phyloP scores from a whole-genome alignment of 2,329 filamentous ascomycete genomes.

The Claviceps humidiphila region DNA sequence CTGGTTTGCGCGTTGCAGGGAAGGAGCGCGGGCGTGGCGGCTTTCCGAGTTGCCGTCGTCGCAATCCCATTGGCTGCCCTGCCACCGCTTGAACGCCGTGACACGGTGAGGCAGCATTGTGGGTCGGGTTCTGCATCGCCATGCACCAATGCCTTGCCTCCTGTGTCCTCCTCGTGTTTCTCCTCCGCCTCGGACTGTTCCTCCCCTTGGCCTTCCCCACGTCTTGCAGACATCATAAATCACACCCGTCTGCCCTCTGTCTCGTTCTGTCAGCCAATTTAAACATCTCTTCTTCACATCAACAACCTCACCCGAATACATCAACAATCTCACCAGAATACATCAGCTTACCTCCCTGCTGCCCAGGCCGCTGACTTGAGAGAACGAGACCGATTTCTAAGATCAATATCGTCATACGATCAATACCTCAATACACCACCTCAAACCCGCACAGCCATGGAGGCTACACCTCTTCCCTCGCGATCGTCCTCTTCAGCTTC shows the following conservation, averaged over 20 bases:
- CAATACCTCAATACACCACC: slow-evolving; percentile 3
- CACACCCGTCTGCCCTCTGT: background rate
- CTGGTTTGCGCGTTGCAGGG: too few relatives aligned
- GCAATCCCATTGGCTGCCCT: too few relatives aligned
- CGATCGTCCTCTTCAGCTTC: slow-evolving; percentile 33
- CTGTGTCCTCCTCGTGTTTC: background rate
- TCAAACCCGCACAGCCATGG: slow-evolving; percentile 15
- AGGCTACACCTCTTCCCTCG: slow-evolving; percentile 23
- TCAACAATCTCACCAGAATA: background rate
- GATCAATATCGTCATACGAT: background rate
- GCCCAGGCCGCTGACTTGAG: too few relatives aligned
- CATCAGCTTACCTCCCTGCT: background rate
- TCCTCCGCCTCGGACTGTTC: background rate
- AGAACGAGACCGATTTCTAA: background rate
- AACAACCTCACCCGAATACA: background rate
- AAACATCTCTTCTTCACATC: background rate
- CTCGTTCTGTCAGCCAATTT: background rate
- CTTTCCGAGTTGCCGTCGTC: too few relatives aligned
- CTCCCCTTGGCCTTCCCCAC: background rate
- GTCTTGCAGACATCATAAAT: slow-evolving; percentile 1
- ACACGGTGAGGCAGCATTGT: background rate
- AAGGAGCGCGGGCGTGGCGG: too few relatives aligned
- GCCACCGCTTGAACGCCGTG: too few relatives aligned
- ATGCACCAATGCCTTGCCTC: background rate
- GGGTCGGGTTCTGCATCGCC: background rate